Evolutionary conservation across 2,329 filamentous ascomycete species (phyloP).

Genomic region (Stemphylium vesicarium): DNA sequence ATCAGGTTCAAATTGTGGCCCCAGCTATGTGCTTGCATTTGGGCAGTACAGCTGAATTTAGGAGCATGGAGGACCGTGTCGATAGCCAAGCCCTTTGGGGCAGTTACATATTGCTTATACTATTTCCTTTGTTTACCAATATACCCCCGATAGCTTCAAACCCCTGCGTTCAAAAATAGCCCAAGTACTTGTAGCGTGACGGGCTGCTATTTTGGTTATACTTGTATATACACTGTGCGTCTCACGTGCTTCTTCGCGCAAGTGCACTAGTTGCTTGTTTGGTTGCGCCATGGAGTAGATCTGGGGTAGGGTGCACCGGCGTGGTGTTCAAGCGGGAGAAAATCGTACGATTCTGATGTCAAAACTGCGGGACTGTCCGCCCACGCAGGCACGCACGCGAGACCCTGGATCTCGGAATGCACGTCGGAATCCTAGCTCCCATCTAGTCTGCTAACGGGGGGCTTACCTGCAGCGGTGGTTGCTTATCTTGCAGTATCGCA

Average conservation of each 20-base stretch:
- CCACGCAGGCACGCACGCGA: neutral
- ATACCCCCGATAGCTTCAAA: neutral
- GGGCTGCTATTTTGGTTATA: neutral
- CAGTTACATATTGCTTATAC: conserved; percentile 35
- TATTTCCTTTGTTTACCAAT: conserved; percentile 36
- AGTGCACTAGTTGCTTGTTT: conserved; percentile 3
- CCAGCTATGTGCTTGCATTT: neutral
- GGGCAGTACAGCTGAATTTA: conserved; percentile 11
- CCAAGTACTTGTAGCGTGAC: neutral
- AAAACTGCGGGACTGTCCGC: conserved; percentile 20
- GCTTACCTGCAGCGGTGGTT: neutral
- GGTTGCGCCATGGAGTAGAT: conserved; percentile 3
- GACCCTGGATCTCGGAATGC: conserved; percentile 19
- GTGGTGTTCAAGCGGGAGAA: conserved; percentile 15
- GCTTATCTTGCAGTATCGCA: neutral
- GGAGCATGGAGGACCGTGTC: neutral
- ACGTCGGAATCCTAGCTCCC: conserved; percentile 21
- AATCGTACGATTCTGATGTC: conserved; percentile 44
- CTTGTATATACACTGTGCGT: neutral
- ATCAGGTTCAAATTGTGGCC: neutral
- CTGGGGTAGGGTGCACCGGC: conserved; percentile 23
- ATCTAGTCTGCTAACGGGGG: neutral
- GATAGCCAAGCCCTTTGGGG: conserved; percentile 9
- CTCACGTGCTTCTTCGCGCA: neutral
- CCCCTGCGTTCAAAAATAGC: neutral